phyloP scores from a whole-genome alignment of 345 rosid genomes.

The Lenwebbia sp. region DNA sequence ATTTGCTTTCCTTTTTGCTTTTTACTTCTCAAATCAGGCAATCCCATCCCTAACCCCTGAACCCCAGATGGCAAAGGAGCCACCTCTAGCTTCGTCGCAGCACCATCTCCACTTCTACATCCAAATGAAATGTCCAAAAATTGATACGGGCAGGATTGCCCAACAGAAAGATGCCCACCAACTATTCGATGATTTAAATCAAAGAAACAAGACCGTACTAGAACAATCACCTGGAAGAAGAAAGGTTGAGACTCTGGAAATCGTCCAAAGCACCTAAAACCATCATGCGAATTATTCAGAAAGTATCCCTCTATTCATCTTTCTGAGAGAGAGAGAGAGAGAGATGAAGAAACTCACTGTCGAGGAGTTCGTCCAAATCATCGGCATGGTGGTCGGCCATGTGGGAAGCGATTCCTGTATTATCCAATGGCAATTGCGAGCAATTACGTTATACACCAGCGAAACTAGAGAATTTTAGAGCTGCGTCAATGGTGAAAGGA shows the following conservation, averaged over 20 bases:
- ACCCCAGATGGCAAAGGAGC: slow-evolving; percentile 45
- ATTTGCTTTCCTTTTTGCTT: slow-evolving; percentile 66
- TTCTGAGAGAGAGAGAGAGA: background rate
- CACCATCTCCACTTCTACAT: slow-evolving; percentile 35
- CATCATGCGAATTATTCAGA: background rate
- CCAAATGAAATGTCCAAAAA: background rate
- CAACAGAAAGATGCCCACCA: background rate
- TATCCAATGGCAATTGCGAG: background rate
- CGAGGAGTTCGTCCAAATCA: slow-evolving; percentile 94
- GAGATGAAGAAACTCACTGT: slow-evolving; percentile 36
- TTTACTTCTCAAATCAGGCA: slow-evolving; percentile 83
- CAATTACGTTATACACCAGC: background rate
- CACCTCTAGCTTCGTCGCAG: slow-evolving; percentile 22
- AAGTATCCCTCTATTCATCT: background rate
- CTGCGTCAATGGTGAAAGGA: background rate
- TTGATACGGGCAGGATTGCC: background rate
- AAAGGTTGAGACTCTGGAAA: slow-evolving; percentile 80
- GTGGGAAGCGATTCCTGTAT: background rate
- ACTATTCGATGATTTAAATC: background rate
- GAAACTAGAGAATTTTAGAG: background rate
- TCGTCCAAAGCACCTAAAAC: slow-evolving; percentile 94
- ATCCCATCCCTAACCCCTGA: slow-evolving; percentile 85
- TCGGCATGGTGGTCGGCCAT: slow-evolving; percentile 56
- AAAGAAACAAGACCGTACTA: background rate
- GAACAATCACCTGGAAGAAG: slow-evolving; percentile 30